These are phyloP conservation scores for Macrophomina phaseolina DNA, from an alignment of 2,329 filamentous ascomycete species.

Conservation along the genomic window DNA sequence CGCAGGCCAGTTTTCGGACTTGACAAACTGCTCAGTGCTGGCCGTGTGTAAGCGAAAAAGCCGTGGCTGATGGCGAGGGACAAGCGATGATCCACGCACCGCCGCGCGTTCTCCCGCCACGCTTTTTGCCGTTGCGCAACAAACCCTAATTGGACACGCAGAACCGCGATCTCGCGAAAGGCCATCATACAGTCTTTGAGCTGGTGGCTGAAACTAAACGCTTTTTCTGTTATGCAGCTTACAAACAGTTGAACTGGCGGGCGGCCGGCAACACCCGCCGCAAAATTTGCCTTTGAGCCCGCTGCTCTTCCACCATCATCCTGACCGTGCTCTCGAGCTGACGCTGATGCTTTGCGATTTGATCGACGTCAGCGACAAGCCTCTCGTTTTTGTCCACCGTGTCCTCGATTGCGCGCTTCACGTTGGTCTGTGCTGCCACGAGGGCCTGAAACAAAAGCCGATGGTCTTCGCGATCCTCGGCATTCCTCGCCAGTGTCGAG, in stretches of 20 bases:
- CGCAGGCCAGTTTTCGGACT: conserved; percentile 1
- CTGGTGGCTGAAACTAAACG: neutral
- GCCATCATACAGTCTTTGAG: neutral
- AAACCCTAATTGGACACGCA: neutral
- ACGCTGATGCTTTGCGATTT: neutral
- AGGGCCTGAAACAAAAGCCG: neutral
- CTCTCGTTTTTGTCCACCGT: neutral
- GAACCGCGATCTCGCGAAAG: neutral
- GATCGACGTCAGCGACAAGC: neutral
- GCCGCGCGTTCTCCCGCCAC: neutral
- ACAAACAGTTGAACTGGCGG: neutral
- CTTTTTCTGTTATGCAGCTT: no score
- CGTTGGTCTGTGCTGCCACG: neutral
- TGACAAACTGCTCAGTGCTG: neutral
- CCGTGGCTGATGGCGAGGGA: neutral
- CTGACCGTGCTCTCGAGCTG: neutral
- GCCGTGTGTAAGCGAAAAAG: neutral
- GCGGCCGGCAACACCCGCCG: neutral
- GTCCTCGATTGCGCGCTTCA: neutral
- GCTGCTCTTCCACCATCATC: neutral
- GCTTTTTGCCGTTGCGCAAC: neutral
- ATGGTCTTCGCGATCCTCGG: neutral
- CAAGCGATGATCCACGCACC: neutral
- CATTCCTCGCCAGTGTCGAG: neutral
- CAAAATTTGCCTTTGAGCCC: neutral